Evolutionary conservation across 2,329 filamentous ascomycete genomes (phyloP).

Genomic region (Magnaporthiopsis poae): DNA sequence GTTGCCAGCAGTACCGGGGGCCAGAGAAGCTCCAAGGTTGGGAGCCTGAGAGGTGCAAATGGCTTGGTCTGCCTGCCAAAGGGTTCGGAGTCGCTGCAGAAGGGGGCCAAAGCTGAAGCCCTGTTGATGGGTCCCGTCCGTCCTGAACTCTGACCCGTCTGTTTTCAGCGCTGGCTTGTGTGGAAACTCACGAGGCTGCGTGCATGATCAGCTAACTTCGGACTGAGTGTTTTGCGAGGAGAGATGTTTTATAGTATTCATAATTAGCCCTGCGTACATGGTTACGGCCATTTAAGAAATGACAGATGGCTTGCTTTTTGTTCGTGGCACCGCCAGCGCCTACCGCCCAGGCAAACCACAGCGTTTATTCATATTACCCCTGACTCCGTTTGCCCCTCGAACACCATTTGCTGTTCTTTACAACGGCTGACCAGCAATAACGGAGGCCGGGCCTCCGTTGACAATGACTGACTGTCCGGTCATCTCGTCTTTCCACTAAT

Average conservation of each 20-base stretch:
- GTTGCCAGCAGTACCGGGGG: constrained; percentile 74
- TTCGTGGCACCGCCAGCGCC: neutral
- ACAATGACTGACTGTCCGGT: neutral
- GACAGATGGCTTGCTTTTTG: neutral
- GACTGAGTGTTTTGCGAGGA: neutral
- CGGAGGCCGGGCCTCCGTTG: neutral
- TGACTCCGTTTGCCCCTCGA: neutral
- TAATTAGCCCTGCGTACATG: neutral
- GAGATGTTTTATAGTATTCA: neutral
- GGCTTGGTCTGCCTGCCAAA: constrained; percentile 67
- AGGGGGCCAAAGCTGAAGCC: constrained; percentile 65
- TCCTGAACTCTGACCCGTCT: constrained; percentile 13
- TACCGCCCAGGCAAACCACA: no score
- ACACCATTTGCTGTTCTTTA: neutral
- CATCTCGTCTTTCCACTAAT: neutral
- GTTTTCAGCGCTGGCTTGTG: neutral
- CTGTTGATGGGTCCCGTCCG: constrained; percentile 59
- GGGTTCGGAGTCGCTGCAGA: constrained; percentile 52
- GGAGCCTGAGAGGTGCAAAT: constrained; percentile 82
- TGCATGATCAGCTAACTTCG: neutral
- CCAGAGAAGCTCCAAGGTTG: constrained; percentile 81
- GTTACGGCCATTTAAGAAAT: neutral
- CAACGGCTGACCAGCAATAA: neutral
- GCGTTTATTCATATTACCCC: neutral
- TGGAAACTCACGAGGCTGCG: neutral